Evolutionary conservation across 257 asterid genomes (phyloP).

Genomic region (Jasminum sambac): DNA sequence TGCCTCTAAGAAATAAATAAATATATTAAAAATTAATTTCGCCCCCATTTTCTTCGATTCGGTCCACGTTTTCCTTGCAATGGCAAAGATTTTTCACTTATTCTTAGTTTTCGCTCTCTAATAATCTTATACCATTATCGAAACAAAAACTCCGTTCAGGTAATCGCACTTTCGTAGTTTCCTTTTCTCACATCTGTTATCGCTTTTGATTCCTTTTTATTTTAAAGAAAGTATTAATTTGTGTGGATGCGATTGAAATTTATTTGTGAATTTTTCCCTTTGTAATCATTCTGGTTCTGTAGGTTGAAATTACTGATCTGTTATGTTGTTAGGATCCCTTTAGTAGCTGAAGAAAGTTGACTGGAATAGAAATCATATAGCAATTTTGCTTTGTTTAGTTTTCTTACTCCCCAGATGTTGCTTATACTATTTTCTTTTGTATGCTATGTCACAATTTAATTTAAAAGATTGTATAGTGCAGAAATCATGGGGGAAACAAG

Average conservation of each 20-base stretch:
- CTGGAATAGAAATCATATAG: not conserved
- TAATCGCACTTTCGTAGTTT: not conserved
- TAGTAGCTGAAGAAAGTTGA: conserved; percentile 4
- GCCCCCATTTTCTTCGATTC: not conserved
- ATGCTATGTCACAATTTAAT: not conserved
- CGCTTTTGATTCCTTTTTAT: not conserved
- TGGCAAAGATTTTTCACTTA: not conserved
- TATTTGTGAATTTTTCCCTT: not conserved
- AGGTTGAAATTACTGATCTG: not conserved
- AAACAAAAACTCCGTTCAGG: not conserved
- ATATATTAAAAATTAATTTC: not conserved
- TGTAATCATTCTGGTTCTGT: not conserved
- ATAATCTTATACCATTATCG: not conserved
- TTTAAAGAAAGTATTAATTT: not conserved
- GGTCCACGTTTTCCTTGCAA: not conserved
- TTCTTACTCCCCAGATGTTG: not conserved
- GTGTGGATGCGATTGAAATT: not conserved
- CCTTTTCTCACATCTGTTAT: not conserved
- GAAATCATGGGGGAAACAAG: not conserved
- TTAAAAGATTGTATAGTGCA: not conserved
- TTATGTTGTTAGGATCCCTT: not conserved
- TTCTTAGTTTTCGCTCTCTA: not conserved
- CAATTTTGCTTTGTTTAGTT: not conserved
- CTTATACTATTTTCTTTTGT: not conserved
- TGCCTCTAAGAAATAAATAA: not conserved